Conservation (phyloP, 768 basidiomycete species). For the Hydnum rufescens region DNA sequence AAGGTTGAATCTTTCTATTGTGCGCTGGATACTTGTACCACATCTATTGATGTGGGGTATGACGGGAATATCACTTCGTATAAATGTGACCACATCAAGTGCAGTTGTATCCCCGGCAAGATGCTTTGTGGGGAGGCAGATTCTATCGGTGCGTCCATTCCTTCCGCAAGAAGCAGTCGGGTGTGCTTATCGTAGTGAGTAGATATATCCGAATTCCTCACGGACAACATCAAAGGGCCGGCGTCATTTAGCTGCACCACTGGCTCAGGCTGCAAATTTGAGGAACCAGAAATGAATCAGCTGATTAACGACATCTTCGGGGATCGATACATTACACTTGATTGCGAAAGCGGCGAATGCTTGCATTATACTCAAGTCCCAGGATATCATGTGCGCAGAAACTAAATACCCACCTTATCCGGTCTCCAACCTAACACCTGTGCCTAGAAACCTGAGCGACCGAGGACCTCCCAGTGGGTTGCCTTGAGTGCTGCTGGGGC, state of each 20-base stretch:
- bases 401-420: background rate
- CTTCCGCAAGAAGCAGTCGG: background rate
- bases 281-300: slow-evolving; percentile 92
- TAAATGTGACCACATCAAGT: slow-evolving; percentile 65
- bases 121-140: slow-evolving; percentile 95
- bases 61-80: slow-evolving; percentile 58
- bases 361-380: slow-evolving; percentile 86
- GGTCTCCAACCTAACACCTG: background rate
- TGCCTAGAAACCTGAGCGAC: slow-evolving; percentile 16
- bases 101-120: slow-evolving; percentile 79
- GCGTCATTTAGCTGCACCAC: slow-evolving; percentile 62
- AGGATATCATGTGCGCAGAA: slow-evolving; percentile 67
- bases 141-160: slow-evolving; percentile 49
- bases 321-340: slow-evolving; percentile 70
- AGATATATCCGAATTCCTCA: slow-evolving; percentile 91
- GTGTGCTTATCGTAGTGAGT: slow-evolving; percentile 4
- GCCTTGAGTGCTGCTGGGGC: slow-evolving; percentile 70
- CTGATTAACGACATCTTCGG: slow-evolving; percentile 89
- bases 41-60: slow-evolving; percentile 28
- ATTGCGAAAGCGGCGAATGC: slow-evolving; percentile 83
- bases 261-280: slow-evolving; percentile 65
- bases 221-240: slow-evolving; percentile 77
- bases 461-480: slow-evolving; percentile 64
- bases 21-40: slow-evolving; percentile 50
- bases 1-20: slow-evolving; percentile 94